Conservation (phyloP, 495 filamentous ascomycete genomes). For the Penicillium turbatum region DNA sequence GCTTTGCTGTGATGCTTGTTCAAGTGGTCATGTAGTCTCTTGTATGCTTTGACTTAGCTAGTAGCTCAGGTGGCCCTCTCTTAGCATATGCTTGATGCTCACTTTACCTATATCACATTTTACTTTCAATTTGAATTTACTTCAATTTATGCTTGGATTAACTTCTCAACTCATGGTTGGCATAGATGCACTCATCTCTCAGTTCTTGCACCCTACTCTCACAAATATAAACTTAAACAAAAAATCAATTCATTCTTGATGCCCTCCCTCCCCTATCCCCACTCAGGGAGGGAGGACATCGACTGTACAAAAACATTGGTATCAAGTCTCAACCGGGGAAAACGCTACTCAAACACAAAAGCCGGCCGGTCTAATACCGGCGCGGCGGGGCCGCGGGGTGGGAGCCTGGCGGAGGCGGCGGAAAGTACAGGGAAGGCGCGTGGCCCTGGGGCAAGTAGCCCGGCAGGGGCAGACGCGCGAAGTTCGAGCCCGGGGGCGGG, state of each 20-base stretch:
- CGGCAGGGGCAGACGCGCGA: constrained; percentile 33
- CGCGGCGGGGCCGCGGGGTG: constrained; percentile 15
- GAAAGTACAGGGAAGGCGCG: constrained; percentile 18
- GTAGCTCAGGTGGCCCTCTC: too few relatives aligned
- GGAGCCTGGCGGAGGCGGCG: constrained; percentile 15
- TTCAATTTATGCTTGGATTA: neutral
- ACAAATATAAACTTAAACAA: neutral
- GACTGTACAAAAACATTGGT: constrained; percentile 9
- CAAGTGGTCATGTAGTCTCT: too few relatives aligned
- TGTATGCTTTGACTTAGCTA: too few relatives aligned
- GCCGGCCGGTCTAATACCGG: constrained; percentile 11
- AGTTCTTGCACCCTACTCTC: neutral
- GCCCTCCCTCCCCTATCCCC: constrained; percentile 1
- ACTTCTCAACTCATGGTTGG: too few relatives aligned
- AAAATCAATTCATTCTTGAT: neutral
- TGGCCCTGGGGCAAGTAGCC: constrained; percentile 24
- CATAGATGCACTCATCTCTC: too few relatives aligned
- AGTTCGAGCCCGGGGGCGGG: constrained; percentile 40
- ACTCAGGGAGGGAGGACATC: neutral
- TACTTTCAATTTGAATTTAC: neutral
- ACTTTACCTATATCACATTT: neutral
- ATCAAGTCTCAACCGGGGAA: constrained; percentile 7
- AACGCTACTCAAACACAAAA: constrained; percentile 7
- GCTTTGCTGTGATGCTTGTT: too few relatives aligned
- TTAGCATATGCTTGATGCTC: neutral